Conservation (phyloP, 169 alveolate species). For the Plasmodium gaboni region DNA sequence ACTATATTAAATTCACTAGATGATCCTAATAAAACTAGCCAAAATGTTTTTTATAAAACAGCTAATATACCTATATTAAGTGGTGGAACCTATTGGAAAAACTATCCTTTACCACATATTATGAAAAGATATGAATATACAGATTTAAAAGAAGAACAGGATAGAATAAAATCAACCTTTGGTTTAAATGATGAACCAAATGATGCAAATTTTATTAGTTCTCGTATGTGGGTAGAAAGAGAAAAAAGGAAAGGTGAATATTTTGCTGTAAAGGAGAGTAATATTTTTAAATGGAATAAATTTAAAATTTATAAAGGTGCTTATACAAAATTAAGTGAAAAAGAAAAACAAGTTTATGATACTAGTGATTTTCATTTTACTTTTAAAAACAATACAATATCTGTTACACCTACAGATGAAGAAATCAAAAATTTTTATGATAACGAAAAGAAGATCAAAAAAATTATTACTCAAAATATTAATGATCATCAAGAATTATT, state of each 20-base stretch:
- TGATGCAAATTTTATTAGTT: slow-evolving; percentile 81
- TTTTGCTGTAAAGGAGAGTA: slow-evolving; percentile 89
- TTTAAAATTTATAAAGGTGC: slow-evolving; percentile 82
- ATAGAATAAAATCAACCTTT: slow-evolving; percentile 77
- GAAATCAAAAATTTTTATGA: slow-evolving; percentile 81
- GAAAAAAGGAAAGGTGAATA: slow-evolving; percentile 85
- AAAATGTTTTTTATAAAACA: slow-evolving; percentile 82
- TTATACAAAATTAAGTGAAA: slow-evolving; percentile 79
- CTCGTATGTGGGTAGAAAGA: slow-evolving; percentile 89
- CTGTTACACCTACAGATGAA: slow-evolving; percentile 83
- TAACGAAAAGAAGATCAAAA: slow-evolving; percentile 77
- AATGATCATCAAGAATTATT: slow-evolving; percentile 63
- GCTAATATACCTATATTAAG: slow-evolving; percentile 90
- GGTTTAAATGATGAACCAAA: slow-evolving; percentile 89
- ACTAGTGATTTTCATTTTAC: slow-evolving; percentile 85
- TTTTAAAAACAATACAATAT: slow-evolving; percentile 82
- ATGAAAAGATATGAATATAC: slow-evolving; percentile 77
- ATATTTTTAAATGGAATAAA: slow-evolving; percentile 87
- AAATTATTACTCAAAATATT: slow-evolving; percentile 67
- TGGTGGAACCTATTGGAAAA: slow-evolving; percentile 89
- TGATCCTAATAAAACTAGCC: slow-evolving; percentile 85
- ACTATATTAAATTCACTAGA: slow-evolving; percentile 82
- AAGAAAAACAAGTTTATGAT: slow-evolving; percentile 79
- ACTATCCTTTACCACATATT: slow-evolving; percentile 68
- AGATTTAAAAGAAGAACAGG: slow-evolving; percentile 74